These are phyloP conservation scores for Fomitopsis pinicola DNA, from an alignment of 1,284 basidiomycete species.

Conservation along the genomic window DNA sequence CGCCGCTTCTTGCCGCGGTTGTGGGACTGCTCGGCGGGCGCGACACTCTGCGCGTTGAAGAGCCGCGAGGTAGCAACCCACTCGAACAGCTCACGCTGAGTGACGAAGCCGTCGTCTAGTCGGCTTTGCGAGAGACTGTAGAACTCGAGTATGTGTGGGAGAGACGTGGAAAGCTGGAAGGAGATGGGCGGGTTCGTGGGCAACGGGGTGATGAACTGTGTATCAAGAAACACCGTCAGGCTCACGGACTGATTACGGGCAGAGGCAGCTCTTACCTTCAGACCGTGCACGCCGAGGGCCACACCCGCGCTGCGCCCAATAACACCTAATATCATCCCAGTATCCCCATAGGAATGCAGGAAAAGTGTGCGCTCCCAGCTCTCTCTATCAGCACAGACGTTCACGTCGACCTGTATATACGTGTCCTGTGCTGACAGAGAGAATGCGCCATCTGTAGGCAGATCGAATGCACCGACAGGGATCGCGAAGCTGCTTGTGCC, in stretches of 20 bases:
- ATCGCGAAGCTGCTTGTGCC: slow-evolving; percentile 63
- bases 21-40: slow-evolving; percentile 22
- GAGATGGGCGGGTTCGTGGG: slow-evolving; percentile 23
- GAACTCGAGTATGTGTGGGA: slow-evolving; percentile 47
- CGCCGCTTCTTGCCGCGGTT: slow-evolving; percentile 38
- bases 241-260: background rate
- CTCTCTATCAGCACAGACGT: slow-evolving; percentile 45
- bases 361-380: slow-evolving; percentile 48
- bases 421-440: slow-evolving; percentile 14
- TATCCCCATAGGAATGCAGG: slow-evolving; percentile 61
- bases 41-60: slow-evolving; percentile 36
- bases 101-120: slow-evolving; percentile 50
- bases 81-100: slow-evolving; percentile 47
- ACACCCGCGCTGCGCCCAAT: slow-evolving; percentile 49
- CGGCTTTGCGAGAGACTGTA: slow-evolving; percentile 49
- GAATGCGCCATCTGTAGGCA: background rate
- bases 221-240: background rate
- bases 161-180: slow-evolving; percentile 32
- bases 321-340: slow-evolving; percentile 61
- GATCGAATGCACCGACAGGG: slow-evolving; percentile 27
- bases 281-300: slow-evolving; percentile 44
- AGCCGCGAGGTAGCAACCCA: slow-evolving; percentile 52
- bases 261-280: slow-evolving; percentile 43
- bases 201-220: slow-evolving; percentile 19
- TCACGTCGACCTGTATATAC: slow-evolving; percentile 56